These are phyloP conservation scores for Coemansia sp. DNA, from an alignment of 192 early-diverging fungal species.

Conservation along the genomic window DNA sequence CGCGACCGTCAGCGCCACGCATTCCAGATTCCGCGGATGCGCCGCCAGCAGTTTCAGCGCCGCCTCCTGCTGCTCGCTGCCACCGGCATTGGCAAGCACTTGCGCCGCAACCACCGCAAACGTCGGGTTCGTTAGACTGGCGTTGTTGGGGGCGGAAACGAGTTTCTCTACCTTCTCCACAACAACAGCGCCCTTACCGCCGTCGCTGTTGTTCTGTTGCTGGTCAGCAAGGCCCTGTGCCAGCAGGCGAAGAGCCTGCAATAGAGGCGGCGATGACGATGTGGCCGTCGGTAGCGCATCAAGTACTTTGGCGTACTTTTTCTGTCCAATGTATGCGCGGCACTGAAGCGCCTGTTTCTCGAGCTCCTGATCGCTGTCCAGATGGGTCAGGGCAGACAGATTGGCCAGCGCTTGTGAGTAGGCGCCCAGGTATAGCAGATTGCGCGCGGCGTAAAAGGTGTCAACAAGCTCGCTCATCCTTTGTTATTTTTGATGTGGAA, in stretches of 20 bases:
- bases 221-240: constrained; percentile 59
- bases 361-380: constrained; percentile 45
- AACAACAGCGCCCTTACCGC: background rate
- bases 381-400: constrained; percentile 32
- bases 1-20: constrained; percentile 75
- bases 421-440: constrained; percentile 71
- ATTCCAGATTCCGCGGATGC: constrained; percentile 78
- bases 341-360: constrained; percentile 72
- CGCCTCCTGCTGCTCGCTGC: constrained; percentile 65
- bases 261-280: constrained; percentile 45
- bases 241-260: constrained; percentile 67
- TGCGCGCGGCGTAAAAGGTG: constrained; percentile 67
- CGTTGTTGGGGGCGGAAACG: constrained; percentile 55
- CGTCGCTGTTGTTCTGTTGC: background rate
- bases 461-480: constrained; percentile 36
- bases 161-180: constrained; percentile 47
- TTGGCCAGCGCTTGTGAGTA: constrained; percentile 72
- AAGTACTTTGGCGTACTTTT: constrained; percentile 68
- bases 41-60: constrained; percentile 69
- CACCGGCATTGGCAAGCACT: constrained; percentile 43
- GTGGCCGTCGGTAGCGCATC: constrained; percentile 60
- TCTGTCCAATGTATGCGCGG: constrained; percentile 80
- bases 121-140: constrained; percentile 40
- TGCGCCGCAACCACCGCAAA: constrained; percentile 70
- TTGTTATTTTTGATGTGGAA: background rate